Evolutionary conservation across 805 yeast species (phyloP), one percentile per base, ranked within the genome.

Genomic region (Yarrowia sp.): DNA sequence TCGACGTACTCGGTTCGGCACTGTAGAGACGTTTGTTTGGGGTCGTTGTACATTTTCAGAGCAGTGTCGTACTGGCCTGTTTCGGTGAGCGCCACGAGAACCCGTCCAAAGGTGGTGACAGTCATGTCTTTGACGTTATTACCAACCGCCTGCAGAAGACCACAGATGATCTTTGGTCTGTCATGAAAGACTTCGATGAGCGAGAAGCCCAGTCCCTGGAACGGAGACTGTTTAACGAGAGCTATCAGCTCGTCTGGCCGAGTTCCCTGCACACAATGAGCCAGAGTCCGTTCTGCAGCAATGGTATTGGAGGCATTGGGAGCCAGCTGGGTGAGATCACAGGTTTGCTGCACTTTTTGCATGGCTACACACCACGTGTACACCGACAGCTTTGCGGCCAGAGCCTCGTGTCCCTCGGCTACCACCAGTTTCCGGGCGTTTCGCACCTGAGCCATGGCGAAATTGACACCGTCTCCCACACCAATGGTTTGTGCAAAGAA

Each of bases 1-100:
- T 58, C 64, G 5, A 33, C 39, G 64, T 58, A 58, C 40, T 58
- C 64, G 40, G 34, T 15, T 43, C 64, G 30, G 47, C 49, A 56
- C 30, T 4, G 19, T 14, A 42, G 64, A 5, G 47, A 40, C 24
- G 50, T 24, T 2, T 58, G 40, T 2, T 24, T 3, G n/a, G 47
- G 20, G 34, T 55, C 47, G 38, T 43, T 42, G 50, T 58, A 58
- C 50, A 43, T 2, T 13, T 58, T 43, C 15, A 42, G 40, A 30
- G 64, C 64, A 3, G 30, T 2, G 9, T 58, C 64, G 24, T 42
- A 58, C 30, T 33, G 30, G 17, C 64, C 50, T 19, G 64, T 58
- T 24, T 58, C 64, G 9, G 64, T 42, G 1, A 58, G 17, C 13
- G 64, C 64, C 17, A 58, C 64, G 17, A 58, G 40, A 12, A 58